A percentile compares a stretch with the other conserved stretches of the same genome.
Evolutionary conservation across 306 rosid species (phyloP).

Genomic region (Trifolium pratense): DNA sequence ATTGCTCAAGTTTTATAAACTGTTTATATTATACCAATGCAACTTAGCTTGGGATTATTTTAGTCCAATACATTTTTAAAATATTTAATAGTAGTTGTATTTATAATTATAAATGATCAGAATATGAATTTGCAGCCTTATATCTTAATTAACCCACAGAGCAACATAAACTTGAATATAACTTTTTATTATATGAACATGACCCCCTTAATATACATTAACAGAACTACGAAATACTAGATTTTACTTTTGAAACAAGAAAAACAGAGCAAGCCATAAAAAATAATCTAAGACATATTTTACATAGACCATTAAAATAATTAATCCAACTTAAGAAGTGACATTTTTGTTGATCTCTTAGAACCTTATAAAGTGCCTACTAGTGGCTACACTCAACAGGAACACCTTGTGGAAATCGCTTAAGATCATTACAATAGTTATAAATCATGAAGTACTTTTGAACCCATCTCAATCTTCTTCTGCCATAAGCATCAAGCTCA

Average conservation of each 20-base stretch:
- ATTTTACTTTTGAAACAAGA: neutral
- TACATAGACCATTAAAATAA: slow-evolving; percentile 34
- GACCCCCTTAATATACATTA: slow-evolving; percentile 35
- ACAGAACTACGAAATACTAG: slow-evolving; percentile 17
- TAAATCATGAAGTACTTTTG: slow-evolving; percentile 57
- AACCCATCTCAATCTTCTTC: slow-evolving; percentile 61
- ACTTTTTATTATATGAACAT: slow-evolving; percentile 23
- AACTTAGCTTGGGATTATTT: neutral
- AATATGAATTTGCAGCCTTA: neutral
- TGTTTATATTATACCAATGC: neutral
- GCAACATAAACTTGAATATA: slow-evolving; percentile 5
- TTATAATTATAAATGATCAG: neutral
- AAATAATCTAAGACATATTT: slow-evolving; percentile 38
- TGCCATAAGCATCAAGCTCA: slow-evolving; percentile 49
- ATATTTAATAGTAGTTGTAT: too few relatives aligned
- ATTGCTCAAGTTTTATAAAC: neutral
- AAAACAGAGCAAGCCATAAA: neutral
- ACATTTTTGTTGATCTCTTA: slow-evolving; percentile 22
- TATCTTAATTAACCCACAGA: neutral
- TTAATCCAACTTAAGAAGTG: neutral
- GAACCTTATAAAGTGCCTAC: slow-evolving; percentile 32
- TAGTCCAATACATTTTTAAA: too few relatives aligned
- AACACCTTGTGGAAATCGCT: slow-evolving; percentile 60
- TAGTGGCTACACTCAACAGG: slow-evolving; percentile 48
- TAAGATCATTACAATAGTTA: slow-evolving; percentile 53